Evolutionary conservation across 345 rosid genomes (phyloP), one percentile per base, ranked within the genome.

Genomic region (Brassica carinata): DNA sequence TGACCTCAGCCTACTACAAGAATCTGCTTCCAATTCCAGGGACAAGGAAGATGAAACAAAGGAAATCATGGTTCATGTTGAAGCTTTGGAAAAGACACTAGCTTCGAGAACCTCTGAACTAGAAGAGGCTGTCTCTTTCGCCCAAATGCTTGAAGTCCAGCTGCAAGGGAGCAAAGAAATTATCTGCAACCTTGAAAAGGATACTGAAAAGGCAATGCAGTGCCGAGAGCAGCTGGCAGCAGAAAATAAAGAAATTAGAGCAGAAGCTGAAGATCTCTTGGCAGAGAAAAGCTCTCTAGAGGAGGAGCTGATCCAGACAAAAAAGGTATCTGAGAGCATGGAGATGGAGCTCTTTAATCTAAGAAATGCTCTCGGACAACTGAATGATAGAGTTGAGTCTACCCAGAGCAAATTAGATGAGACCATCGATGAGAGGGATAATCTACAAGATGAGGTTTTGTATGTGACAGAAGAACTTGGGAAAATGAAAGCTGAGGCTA

Each of bases 1-100:
- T 87, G 97, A 96, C 84, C 84, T 93, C 67, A 89, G 96, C 83
- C 83, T 91, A 75, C 78, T 95, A 80, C 99, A 95, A 79, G 99
- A 93, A 76, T 91, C 99, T 77, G 93, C 96, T 70, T 93, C 98
- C 65, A 89, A 77, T 73, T 83, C 87, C 14, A 90, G 82, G 74
- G 99, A 96, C 80, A 89, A 87, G 80, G 90, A 90, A 81, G 98
- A 93, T 85, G 90, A 89, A 84, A 84, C 92, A 64, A 88, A 87
- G 76, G 93, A 89, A 81, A 82, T 92, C 84, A 80, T 81, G 80
- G 86, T 86, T 79, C 82, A 85, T 51, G 65, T 90, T 78, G 91
- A 89, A 89, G 87, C 87, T 51, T 84, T 90, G 73, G 98, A 93
- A 84, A 87, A 87, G 53, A 86, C 94, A 72, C 89, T 96, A 69